Base-by-base conservation (phyloP, 805 yeast species). In the Torulaspora microellipsoides region DNA sequence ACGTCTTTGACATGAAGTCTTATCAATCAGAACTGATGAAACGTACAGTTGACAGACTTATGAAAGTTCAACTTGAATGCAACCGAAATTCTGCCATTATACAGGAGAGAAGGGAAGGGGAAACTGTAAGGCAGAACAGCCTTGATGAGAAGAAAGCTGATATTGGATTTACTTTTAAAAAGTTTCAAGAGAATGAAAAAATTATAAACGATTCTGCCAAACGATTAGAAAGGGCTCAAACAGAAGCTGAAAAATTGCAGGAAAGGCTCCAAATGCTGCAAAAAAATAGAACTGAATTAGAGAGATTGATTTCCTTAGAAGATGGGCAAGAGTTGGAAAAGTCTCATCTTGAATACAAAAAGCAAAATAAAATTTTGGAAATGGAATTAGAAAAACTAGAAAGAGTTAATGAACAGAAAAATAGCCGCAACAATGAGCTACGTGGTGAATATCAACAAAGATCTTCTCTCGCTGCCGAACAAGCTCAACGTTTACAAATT, bases 391-490 rank as follows among this genome's bases (percentile, higher is more conserved):
- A 54, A 12, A 85, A 80, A 51, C 72, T 83, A 38, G 85, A 80
- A 56, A 69, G 76, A 46, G 83, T 76, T 52, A 74, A 75, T 53
- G 67, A 70, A 40, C 35, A 38, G 1, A 42, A 59, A 25, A 38
- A 57, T 13, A 20, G 34, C 1, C 37, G 45, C 23, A 71, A 66
- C 37, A 68, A 66, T 23, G 44, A 40, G 4, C 50, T 72, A 25
- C 58, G 83, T 45, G 31, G 47, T 1, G 43, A 59, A n/a, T 78
- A 78, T 50, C 82, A 77, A 55, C 37, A 46, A 4, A 55, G 55
- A 7, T 76, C 81, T 0, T 65, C 77, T 1, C 40, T 49, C n/a
- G 80, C 81, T 3, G 78, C 78, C 0, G 75, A 71, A 31, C 46
- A 60, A 36, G 67, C 78, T 1, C 53, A 58, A 3, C 27, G 32